A percentile compares a stretch with the other conserved stretches of the same genome.
phyloP scores from a whole-genome alignment of 495 filamentous ascomycete species.

The Cercophora scortea region DNA sequence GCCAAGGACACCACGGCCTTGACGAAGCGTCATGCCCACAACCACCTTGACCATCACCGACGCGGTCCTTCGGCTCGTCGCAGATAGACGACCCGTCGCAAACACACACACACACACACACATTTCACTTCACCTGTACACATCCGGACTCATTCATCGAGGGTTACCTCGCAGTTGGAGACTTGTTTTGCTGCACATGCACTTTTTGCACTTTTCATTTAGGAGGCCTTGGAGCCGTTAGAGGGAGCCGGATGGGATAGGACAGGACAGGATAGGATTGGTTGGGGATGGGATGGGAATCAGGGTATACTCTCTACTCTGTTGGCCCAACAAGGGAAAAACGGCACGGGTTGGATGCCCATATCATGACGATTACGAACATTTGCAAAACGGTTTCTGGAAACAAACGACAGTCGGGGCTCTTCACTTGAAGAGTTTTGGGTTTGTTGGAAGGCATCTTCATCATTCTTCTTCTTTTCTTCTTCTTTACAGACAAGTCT shows the following conservation, averaged over 20 bases:
- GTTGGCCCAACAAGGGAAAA: too few species aligned
- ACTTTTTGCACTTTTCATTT: neutral
- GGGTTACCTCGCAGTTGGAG: neutral
- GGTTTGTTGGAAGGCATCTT: too few species aligned
- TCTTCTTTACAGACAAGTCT: too few species aligned
- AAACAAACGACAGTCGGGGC: too few species aligned
- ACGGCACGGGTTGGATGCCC: too few species aligned
- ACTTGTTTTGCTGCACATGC: neutral
- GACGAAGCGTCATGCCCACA: conserved; percentile 12
- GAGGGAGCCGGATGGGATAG: neutral
- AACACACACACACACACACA: neutral
- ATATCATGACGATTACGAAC: too few species aligned
- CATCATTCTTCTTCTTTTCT: too few species aligned
- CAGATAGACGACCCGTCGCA: neutral
- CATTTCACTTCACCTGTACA: neutral
- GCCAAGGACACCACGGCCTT: conserved; percentile 16
- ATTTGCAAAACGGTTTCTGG: too few species aligned
- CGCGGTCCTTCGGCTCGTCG: neutral
- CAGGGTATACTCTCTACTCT: too few species aligned
- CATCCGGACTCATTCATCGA: neutral
- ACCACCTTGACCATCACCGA: conserved; percentile 1
- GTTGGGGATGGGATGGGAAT: neutral
- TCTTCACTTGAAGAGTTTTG: too few species aligned
- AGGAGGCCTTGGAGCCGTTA: neutral
- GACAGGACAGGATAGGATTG: neutral